Conservation (phyloP, 2,329 filamentous ascomycete species). For the Dryadomyces quercus-mongolicae region DNA sequence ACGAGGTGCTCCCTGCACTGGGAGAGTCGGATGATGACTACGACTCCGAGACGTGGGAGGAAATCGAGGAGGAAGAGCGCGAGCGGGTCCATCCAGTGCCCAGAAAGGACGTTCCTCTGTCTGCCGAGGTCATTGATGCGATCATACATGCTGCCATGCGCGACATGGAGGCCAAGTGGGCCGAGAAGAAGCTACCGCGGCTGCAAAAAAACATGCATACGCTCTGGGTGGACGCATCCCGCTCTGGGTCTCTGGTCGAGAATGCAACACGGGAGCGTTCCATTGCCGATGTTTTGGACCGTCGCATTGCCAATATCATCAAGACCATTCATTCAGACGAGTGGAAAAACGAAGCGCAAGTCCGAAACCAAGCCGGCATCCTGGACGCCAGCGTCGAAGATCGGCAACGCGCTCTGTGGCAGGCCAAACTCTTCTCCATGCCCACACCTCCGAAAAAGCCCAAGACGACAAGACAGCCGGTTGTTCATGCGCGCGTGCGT, state of each 20-base stretch:
- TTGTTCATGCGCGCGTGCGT: neutral
- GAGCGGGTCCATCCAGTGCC: conserved; percentile 17
- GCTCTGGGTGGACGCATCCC: conserved; percentile 48
- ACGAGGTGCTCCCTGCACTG: conserved; percentile 22
- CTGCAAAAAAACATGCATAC: conserved; percentile 42
- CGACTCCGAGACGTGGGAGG: conserved; percentile 26
- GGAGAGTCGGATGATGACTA: conserved; percentile 34
- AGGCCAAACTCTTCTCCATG: conserved; percentile 22
- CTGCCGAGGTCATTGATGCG: conserved; percentile 31
- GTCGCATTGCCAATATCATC: conserved; percentile 43
- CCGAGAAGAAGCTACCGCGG: conserved; percentile 41
- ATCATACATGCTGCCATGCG: conserved; percentile 46
- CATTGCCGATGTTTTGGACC: conserved; percentile 28
- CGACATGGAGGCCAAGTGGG: conserved; percentile 42
- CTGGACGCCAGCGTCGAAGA: conserved; percentile 56
- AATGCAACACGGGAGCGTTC: conserved; percentile 32
- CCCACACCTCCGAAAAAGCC: conserved; percentile 19
- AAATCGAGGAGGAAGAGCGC: conserved; percentile 46
- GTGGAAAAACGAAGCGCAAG: conserved; percentile 39
- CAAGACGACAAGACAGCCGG: neutral
- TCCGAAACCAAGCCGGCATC: conserved; percentile 42
- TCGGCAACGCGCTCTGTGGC: conserved; percentile 40
- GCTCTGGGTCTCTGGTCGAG: conserved; percentile 23
- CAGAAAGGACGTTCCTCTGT: conserved; percentile 21
- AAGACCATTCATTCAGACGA: conserved; percentile 34